Base-by-base conservation (phyloP, 1,284 basidiomycete genomes). In the Rhodotorula glutinis region DNA sequence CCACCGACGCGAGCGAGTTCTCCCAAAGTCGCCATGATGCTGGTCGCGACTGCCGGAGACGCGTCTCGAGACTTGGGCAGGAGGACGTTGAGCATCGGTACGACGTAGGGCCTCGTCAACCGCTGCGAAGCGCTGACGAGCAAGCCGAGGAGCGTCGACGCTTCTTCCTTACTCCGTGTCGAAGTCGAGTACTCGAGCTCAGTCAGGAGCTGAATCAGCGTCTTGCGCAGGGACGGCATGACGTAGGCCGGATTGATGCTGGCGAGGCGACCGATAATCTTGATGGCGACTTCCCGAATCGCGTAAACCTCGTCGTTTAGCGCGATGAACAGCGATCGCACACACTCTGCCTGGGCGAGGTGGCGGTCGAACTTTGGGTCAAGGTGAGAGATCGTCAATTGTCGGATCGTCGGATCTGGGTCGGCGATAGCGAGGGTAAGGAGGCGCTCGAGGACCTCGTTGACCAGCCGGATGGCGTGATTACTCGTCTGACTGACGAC, bases 231-330 rank as follows among this genome's bases (percentile, higher is more conserved):
- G 10, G 92, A 95, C 5, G 96, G 95, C 90, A 99, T 98, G 43
- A 98, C 94, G 80, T 98, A 97, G 46, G 96, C 96, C 0, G 96
- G 96, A 76, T 98, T 99, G 80, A 97, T 91, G 76, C 88, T 87
- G 3, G 95, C 92, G 33, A 99, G 85, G 38, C 96, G 88, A 4
- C 96, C 96, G 73, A 99, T 97, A 72, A 98, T 85, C 33, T 83
- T 82, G 56, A 98, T 92, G 5, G 95, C 95, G 17, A 90, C 87
- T 56, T 93, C 87, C 25, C 96, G 87, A 76, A 97, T 98, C 60
- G 89, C 88, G 79, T 96, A 98, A 11, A 90, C 89, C 77, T 98
- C 96, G 76, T 99, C 96, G 77, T 98, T 98, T 65, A 98, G 84
- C 0, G 95, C 97, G 71, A 98, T 93, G 80, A 98, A 98, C 23